Evolutionary conservation across 768 basidiomycete genomes (phyloP).

Genomic region (Boletus barrowsii): DNA sequence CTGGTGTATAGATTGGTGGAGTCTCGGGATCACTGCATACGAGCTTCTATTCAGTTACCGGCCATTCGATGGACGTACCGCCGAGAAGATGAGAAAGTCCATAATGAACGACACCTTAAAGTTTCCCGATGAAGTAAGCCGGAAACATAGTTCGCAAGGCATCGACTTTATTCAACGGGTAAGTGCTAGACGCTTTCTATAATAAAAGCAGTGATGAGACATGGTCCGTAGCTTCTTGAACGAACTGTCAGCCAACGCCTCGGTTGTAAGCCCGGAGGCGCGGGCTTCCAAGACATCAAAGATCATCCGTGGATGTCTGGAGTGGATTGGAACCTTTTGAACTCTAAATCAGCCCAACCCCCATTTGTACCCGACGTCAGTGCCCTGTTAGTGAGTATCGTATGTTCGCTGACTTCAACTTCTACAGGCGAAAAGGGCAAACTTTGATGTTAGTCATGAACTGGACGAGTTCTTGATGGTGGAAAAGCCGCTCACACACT

Average conservation of each 20-base stretch:
- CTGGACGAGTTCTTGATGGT: conserved; percentile 96
- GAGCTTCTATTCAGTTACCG: conserved; percentile 82
- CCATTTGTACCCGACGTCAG: conserved; percentile 92
- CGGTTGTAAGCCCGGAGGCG: conserved; percentile 69
- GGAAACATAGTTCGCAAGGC: conserved; percentile 63
- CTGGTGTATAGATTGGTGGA: conserved; percentile 96
- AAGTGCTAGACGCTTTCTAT: conserved; percentile 26
- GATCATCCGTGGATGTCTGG: conserved; percentile 80
- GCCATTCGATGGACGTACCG: conserved; percentile 88
- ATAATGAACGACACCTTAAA: conserved; percentile 77
- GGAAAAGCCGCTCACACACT: conserved; percentile 94
- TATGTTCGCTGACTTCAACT: neutral
- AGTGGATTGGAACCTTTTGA: conserved; percentile 79
- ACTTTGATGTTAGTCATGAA: conserved; percentile 97
- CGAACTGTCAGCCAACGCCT: conserved; percentile 75
- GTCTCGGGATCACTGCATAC: conserved; percentile 84
- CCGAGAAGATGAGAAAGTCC: conserved; percentile 83
- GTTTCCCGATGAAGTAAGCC: conserved; percentile 68
- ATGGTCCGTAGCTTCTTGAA: conserved; percentile 66
- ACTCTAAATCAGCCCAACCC: conserved; percentile 66
- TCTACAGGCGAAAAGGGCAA: conserved; percentile 86
- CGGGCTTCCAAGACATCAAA: conserved; percentile 76
- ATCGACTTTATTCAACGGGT: conserved; percentile 67
- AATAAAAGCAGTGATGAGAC: conserved; percentile 9
- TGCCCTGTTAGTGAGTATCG: conserved; percentile 17